phyloP scores from a whole-genome alignment of 441 rosid genomes.

The Eutrema salsugineum region DNA sequence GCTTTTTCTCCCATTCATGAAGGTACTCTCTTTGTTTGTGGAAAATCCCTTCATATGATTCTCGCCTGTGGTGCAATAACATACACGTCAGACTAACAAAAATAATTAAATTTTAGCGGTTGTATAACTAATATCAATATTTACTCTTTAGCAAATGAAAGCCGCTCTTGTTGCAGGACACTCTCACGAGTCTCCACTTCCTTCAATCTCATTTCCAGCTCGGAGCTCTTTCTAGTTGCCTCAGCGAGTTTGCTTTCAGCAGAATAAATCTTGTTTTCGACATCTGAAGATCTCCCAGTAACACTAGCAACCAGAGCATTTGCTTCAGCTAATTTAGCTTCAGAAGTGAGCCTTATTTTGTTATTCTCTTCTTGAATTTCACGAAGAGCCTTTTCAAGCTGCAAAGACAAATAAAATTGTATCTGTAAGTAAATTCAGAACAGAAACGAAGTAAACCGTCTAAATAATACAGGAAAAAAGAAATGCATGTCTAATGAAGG shows the following conservation, averaged over 20 bases:
- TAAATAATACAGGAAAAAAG: background rate
- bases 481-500: background rate
- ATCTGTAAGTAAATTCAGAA: background rate
- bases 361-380: conserved; percentile 53
- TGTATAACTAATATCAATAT: background rate
- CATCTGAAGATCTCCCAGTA: conserved; percentile 57
- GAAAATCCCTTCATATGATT: conserved; percentile 61
- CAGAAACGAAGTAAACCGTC: background rate
- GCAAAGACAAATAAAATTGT: conserved; percentile 11
- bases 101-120: background rate
- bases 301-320: conserved; percentile 59
- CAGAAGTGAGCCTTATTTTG: conserved; percentile 50
- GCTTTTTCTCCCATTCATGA: conserved; percentile 62
- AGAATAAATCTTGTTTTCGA: conserved; percentile 52
- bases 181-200: conserved; percentile 76
- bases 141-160: conserved; percentile 72
- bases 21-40: conserved; percentile 69
- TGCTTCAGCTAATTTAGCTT: conserved; percentile 57
- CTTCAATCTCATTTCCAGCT: conserved; percentile 70
- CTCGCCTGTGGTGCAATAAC: conserved; percentile 49
- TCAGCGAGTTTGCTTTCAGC: conserved; percentile 74
- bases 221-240: conserved; percentile 57
- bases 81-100: conserved; percentile 8
- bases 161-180: conserved; percentile 59
- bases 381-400: conserved; percentile 80